Conservation (phyloP, 176 grass and related monocot species). For the Ananas comosus region DNA sequence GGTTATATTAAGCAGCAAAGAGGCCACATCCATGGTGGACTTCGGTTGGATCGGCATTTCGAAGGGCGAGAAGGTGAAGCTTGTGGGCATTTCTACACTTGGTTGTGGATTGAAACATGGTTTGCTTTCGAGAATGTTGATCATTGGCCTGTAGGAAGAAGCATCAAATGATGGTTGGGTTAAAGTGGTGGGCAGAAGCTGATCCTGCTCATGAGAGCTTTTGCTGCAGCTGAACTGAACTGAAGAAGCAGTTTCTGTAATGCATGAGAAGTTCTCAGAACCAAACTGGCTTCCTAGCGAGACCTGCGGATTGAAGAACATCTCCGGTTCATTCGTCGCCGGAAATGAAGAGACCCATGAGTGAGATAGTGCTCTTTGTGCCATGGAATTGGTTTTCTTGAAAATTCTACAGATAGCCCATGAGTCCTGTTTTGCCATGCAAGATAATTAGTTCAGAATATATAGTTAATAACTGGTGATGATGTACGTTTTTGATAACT, state of each 20-base stretch:
- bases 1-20: conserved; percentile 2
- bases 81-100: conserved; percentile 29
- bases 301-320: conserved; percentile 23
- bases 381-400: conserved; percentile 83
- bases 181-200: conserved; percentile 8
- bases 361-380: conserved; percentile 68
- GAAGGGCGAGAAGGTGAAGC: conserved; percentile 34
- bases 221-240: conserved; percentile 18
- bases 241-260: conserved; percentile 27
- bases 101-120: conserved; percentile 23
- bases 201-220: not conserved
- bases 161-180: conserved; percentile 18
- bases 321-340: conserved; percentile 31
- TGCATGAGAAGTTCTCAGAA: conserved; percentile 45
- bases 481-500: too few species aligned
- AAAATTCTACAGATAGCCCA: conserved; percentile 98
- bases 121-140: conserved; percentile 18
- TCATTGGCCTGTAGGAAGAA: conserved; percentile 27
- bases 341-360: conserved; percentile 55
- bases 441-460: not conserved
- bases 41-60: conserved; percentile 31
- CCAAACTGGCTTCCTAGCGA: conserved; percentile 25
- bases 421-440: conserved; percentile 50
- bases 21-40: not conserved
- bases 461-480: not conserved